Evolutionary conservation across 2,329 filamentous ascomycete species (phyloP).

Genomic region (Aspergillus sclerotialis): DNA sequence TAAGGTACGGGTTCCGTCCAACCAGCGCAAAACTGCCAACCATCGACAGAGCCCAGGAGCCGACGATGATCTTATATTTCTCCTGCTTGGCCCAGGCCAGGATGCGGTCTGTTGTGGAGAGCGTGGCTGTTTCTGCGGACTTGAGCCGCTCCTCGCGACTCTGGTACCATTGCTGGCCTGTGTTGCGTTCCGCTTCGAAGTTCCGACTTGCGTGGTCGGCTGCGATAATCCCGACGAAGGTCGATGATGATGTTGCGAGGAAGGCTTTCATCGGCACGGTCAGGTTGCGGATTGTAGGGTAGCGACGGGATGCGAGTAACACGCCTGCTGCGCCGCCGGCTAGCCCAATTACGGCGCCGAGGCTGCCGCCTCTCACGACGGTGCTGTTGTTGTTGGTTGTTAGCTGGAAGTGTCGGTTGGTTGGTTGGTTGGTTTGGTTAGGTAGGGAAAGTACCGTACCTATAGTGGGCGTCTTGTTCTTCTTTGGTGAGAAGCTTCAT

Average conservation of each 20-base stretch:
- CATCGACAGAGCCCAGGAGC: slow-evolving; percentile 76
- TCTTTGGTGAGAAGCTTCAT: slow-evolving; percentile 98
- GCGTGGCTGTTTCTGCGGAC: slow-evolving; percentile 48
- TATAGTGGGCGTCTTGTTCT: slow-evolving; percentile 83
- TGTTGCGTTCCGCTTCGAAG: slow-evolving; percentile 66
- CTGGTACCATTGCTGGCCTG: slow-evolving; percentile 60
- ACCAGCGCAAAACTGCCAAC: slow-evolving; percentile 67
- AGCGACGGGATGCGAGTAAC: slow-evolving; percentile 61
- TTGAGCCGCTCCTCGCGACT: slow-evolving; percentile 50
- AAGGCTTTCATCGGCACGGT: slow-evolving; percentile 88
- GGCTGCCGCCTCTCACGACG: slow-evolving; percentile 70
- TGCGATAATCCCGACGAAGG: slow-evolving; percentile 80
- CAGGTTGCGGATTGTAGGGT: slow-evolving; percentile 68
- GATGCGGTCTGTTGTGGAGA: slow-evolving; percentile 54
- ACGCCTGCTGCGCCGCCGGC: slow-evolving; percentile 62
- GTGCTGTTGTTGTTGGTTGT: slow-evolving; percentile 36
- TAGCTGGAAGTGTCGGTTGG: slow-evolving; percentile 9
- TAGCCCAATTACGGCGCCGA: slow-evolving; percentile 66
- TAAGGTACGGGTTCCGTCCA: slow-evolving; percentile 67
- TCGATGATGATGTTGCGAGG: slow-evolving; percentile 72
- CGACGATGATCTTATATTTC: slow-evolving; percentile 79
- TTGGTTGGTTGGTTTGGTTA: slow-evolving; percentile 2
- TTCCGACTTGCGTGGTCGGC: slow-evolving; percentile 68
- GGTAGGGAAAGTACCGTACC: slow-evolving; percentile 48
- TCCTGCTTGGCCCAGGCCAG: slow-evolving; percentile 70